A percentile compares a stretch with the other conserved stretches of the same genome.
Evolutionary conservation across 2,329 filamentous ascomycete species (phyloP).

Genomic region (Colletotrichum somersetense): DNA sequence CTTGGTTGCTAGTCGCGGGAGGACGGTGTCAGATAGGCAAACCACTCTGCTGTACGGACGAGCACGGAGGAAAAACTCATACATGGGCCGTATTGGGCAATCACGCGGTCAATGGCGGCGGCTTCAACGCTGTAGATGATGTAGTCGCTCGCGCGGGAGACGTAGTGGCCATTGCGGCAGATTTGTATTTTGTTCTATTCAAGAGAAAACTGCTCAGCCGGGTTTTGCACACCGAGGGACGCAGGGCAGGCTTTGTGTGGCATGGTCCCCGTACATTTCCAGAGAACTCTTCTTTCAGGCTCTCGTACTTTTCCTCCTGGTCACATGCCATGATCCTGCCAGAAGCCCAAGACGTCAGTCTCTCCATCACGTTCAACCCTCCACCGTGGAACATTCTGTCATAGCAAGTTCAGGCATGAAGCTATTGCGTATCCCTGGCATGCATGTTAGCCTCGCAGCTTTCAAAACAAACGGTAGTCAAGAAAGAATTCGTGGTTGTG

Average conservation of each 20-base stretch:
- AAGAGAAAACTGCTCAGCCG: conserved; percentile 41
- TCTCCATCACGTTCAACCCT: neutral
- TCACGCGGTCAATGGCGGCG: conserved; percentile 87
- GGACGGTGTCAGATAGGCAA: conserved; percentile 20
- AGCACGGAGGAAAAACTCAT: conserved; percentile 51
- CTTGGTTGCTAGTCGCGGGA: conserved; percentile 79
- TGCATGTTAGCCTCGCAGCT: conserved; percentile 40
- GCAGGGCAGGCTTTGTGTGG: conserved; percentile 13
- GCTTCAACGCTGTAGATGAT: conserved; percentile 99
- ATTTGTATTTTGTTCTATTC: conserved; percentile 83
- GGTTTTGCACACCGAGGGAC: conserved; percentile 25
- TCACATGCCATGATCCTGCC: conserved; percentile 94
- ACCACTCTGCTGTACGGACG: neutral
- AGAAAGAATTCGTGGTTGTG: conserved; percentile 43
- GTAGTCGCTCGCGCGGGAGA: conserved; percentile 96
- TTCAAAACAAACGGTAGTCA: conserved; percentile 35
- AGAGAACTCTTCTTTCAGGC: conserved; percentile 83
- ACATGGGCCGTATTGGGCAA: conserved; percentile 93
- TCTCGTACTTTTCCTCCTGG: conserved; percentile 87
- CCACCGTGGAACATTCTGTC: neutral
- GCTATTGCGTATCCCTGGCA: conserved; percentile 47
- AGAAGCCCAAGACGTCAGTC: conserved; percentile 32
- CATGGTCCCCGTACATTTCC: conserved; percentile 77
- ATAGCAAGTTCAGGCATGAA: conserved; percentile 45
- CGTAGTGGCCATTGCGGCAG: conserved; percentile 92